phyloP scores from a whole-genome alignment of 345 rosid species.

The Durio zibethinus region DNA sequence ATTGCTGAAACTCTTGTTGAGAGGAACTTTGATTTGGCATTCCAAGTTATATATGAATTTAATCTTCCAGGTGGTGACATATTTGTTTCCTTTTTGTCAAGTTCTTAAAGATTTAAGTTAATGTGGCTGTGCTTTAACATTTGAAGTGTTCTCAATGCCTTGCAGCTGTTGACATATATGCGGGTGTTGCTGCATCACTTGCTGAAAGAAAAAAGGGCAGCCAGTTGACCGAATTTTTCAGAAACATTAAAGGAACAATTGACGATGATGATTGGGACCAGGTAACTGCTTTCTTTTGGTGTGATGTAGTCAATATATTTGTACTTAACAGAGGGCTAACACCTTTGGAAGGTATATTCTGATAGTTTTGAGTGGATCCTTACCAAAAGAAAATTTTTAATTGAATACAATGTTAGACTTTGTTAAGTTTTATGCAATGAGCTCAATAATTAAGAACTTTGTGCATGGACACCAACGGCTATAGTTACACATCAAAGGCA shows the following conservation, averaged over 20 bases:
- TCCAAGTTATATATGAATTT: slow-evolving; percentile 82
- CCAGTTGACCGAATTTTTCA: slow-evolving; percentile 87
- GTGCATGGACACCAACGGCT: background rate
- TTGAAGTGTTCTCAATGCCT: slow-evolving; percentile 15
- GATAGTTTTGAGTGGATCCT: background rate
- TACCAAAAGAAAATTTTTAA: background rate
- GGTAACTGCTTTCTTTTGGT: slow-evolving; percentile 40
- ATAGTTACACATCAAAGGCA: background rate
- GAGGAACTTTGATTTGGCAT: slow-evolving; percentile 93
- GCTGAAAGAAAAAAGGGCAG: slow-evolving; percentile 89
- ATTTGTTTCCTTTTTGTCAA: background rate
- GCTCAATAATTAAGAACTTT: background rate
- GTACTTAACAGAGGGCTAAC: background rate
- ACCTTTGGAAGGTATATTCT: background rate
- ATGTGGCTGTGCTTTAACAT: slow-evolving; percentile 1
- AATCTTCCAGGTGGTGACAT: slow-evolving; percentile 70
- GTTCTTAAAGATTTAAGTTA: slow-evolving; percentile 8
- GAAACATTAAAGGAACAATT: slow-evolving; percentile 87
- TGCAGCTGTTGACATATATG: slow-evolving; percentile 94
- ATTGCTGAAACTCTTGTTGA: slow-evolving; percentile 86
- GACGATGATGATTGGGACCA: slow-evolving; percentile 97
- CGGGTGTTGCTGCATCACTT: slow-evolving; percentile 91
- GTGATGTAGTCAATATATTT: background rate
- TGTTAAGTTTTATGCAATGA: background rate
- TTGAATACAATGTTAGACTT: background rate